Evolutionary conservation across 345 rosid genomes (phyloP).

Genomic region (Bruguiera parviflora): DNA sequence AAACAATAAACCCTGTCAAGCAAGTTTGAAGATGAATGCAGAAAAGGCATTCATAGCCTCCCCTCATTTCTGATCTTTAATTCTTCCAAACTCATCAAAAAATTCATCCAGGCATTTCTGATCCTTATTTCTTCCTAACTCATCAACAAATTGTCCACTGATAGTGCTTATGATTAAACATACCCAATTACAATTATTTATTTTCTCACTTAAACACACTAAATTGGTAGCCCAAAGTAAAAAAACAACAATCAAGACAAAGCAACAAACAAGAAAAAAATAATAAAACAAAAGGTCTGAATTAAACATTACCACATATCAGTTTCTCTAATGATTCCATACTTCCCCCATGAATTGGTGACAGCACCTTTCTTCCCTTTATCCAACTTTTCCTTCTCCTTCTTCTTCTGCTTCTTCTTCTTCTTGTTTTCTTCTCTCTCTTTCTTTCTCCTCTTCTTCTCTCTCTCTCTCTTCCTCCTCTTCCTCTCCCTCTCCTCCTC

Average conservation of each 20-base stretch:
- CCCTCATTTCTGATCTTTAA: no score
- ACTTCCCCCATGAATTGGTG: conserved; percentile 91
- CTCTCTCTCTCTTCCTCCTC: conserved; percentile 1
- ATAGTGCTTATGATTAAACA: no score
- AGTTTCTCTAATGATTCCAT: conserved; percentile 86
- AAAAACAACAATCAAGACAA: neutral
- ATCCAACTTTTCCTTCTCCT: conserved; percentile 17
- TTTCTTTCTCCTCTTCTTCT: conserved; percentile 8
- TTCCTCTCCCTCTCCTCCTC: conserved; percentile 26
- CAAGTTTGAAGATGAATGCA: neutral
- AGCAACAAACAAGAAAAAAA: neutral
- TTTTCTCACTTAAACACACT: no score
- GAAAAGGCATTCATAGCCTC: neutral
- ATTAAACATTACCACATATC: conserved; percentile 72
- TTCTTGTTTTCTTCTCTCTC: neutral
- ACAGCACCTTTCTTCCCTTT: conserved; percentile 56
- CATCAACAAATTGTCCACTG: no score
- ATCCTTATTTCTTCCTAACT: no score
- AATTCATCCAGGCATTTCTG: no score
- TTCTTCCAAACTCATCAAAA: no score
- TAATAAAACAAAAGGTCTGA: neutral
- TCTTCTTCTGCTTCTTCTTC: conserved; percentile 13
- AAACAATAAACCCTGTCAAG: neutral
- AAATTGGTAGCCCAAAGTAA: no score
- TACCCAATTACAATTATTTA: no score